phyloP scores from a whole-genome alignment of 345 rosid genomes.

The Moricandia moricandioides region DNA sequence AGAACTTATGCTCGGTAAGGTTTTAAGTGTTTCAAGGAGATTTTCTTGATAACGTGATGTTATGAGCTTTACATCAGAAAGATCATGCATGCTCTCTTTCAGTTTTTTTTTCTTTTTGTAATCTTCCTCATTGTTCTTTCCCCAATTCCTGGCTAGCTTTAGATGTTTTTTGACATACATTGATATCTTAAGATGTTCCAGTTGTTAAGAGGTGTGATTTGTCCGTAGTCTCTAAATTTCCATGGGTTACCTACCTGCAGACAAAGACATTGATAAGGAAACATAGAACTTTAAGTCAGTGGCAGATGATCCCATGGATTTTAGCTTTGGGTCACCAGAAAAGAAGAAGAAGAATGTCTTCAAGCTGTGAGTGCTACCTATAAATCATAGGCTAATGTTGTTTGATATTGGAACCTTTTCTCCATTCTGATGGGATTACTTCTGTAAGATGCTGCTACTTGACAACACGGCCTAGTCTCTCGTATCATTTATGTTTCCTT shows the following conservation, averaged over 20 bases:
- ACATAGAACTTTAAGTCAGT: conserved; percentile 71
- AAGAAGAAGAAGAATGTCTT: conserved; percentile 61
- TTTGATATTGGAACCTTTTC: neutral
- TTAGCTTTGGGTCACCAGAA: conserved; percentile 53
- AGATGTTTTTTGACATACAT: neutral
- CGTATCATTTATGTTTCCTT: conserved; percentile 7
- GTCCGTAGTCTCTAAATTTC: conserved; percentile 5
- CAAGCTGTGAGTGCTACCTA: conserved; percentile 62
- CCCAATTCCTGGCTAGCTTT: neutral
- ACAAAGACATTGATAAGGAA: conserved; percentile 70
- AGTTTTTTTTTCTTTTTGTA: conserved; percentile 1
- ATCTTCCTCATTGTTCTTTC: neutral
- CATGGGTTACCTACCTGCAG: conserved; percentile 40
- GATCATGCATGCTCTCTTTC: conserved; percentile 6
- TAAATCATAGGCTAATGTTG: neutral
- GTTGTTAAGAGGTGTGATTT: neutral
- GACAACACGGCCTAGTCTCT: conserved; percentile 18
- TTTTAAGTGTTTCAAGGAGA: conserved; percentile 12
- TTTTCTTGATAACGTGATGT: conserved; percentile 11
- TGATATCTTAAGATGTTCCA: conserved; percentile 12
- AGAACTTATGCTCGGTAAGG: conserved; percentile 47
- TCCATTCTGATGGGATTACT: conserved; percentile 4
- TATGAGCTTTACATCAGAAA: conserved; percentile 5
- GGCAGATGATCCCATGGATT: conserved; percentile 62
- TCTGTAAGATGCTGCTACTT: conserved; percentile 9